phyloP scores from a whole-genome alignment of 345 rosid genomes.

The Corchorus olitorius region DNA sequence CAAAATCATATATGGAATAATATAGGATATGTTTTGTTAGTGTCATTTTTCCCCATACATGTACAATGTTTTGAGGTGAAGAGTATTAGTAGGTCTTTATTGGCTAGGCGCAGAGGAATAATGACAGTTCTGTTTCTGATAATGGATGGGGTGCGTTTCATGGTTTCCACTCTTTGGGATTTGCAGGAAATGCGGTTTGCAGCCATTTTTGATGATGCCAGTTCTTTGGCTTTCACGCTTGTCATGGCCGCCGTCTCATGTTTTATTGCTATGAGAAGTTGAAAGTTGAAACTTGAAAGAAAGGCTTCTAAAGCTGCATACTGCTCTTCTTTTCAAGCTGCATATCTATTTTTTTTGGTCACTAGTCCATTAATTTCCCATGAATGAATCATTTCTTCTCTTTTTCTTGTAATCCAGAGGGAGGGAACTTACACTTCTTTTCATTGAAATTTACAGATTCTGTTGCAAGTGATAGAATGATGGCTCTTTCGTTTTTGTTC shows the following conservation, averaged over 20 bases:
- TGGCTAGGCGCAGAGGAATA: slow-evolving; percentile 16
- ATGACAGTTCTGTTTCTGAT: slow-evolving; percentile 42
- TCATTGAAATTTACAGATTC: not conserved
- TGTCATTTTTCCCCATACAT: too few species aligned
- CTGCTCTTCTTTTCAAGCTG: not conserved
- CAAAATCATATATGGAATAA: not conserved
- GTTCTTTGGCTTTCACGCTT: slow-evolving; percentile 35
- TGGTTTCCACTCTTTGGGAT: slow-evolving; percentile 57
- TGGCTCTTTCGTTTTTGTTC: not conserved
- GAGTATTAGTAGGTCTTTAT: not conserved
- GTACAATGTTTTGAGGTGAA: not conserved
- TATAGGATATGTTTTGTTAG: not conserved
- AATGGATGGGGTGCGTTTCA: slow-evolving; percentile 36
- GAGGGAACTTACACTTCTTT: not conserved
- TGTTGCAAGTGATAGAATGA: not conserved
- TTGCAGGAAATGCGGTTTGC: slow-evolving; percentile 56
- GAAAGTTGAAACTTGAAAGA: slow-evolving; percentile 5
- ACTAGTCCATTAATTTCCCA: not conserved
- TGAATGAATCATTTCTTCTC: not conserved
- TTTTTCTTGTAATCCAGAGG: not conserved
- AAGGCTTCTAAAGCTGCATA: not conserved
- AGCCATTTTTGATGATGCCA: slow-evolving; percentile 41
- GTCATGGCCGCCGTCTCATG: slow-evolving; percentile 50
- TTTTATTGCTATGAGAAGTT: slow-evolving; percentile 23
- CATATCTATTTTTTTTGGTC: not conserved